Conservation (phyloP, 2,329 filamentous ascomycete species). For the Aspergillus brunneoviolaceus region DNA sequence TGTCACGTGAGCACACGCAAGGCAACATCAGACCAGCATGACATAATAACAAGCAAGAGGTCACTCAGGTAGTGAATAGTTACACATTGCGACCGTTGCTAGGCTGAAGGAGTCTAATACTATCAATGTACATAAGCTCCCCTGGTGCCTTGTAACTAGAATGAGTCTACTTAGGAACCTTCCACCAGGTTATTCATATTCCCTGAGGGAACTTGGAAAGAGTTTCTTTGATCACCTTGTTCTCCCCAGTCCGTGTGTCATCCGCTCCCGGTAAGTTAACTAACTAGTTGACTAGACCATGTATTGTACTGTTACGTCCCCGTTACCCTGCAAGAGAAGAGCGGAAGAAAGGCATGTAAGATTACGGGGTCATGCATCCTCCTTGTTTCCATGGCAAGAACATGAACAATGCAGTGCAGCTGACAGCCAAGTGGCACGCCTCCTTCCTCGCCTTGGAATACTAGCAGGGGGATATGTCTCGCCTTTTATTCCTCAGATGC, state of each 20-base stretch:
- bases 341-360: slow-evolving; percentile 1
- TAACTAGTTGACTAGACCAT: not conserved
- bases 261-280: not conserved
- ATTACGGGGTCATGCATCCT: slow-evolving; percentile 3
- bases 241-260: not conserved
- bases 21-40: slow-evolving; percentile 17
- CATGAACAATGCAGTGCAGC: not conserved
- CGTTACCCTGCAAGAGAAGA: not conserved
- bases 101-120: not conserved
- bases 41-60: not conserved
- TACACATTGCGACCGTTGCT: not conserved
- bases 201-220: not conserved
- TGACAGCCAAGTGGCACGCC: not conserved
- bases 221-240: not conserved
- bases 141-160: not conserved
- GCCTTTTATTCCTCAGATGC: too few relatives aligned
- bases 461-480: too few relatives aligned
- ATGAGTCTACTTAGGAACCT: not conserved
- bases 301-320: not conserved
- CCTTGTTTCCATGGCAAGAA: slow-evolving; percentile 6
- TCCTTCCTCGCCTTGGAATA: too few relatives aligned
- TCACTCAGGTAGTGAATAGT: not conserved
- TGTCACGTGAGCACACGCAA: slow-evolving; percentile 20
- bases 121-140: not conserved
- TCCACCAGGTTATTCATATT: not conserved